These are phyloP conservation scores for Anthracocystis walkeri DNA, from an alignment of 1,284 basidiomycete species.

Conservation along the genomic window DNA sequence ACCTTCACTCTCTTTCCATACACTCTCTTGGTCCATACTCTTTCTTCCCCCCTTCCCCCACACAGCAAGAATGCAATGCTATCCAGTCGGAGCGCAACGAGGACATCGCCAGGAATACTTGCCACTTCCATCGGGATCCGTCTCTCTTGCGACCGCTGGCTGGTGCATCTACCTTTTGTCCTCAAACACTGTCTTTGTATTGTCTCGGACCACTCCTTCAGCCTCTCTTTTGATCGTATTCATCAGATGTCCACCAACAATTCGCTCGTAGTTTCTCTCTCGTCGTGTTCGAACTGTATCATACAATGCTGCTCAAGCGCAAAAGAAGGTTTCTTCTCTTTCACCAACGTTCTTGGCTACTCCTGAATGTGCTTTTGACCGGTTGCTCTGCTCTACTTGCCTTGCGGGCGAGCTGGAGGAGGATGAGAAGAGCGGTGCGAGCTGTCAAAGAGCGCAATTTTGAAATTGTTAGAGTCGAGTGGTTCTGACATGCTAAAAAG, in stretches of 20 bases:
- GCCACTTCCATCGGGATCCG: conserved; percentile 23
- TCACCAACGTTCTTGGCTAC: background rate
- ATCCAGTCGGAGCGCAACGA: conserved; percentile 21
- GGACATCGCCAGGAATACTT: conserved; percentile 37
- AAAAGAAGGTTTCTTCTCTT: background rate
- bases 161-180: background rate
- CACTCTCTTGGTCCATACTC: conserved; percentile 1
- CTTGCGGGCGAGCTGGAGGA: background rate
- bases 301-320: conserved; percentile 9
- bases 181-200: background rate
- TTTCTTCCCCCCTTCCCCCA: background rate
- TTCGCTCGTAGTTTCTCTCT: conserved; percentile 1
- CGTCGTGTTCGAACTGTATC: conserved; percentile 19
- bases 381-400: background rate
- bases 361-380: background rate
- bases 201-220: background rate
- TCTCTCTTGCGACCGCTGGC: conserved; percentile 29
- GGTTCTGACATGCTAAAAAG: background rate
- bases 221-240: conserved; percentile 34
- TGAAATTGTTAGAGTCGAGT: background rate
- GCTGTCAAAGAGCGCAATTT: background rate
- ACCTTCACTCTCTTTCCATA: background rate
- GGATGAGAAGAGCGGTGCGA: background rate
- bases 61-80: background rate
- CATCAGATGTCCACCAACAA: conserved; percentile 3